A percentile compares a stretch with the other conserved stretches of the same genome.
Evolutionary conservation across 2,329 filamentous ascomycete species (phyloP).

Genomic region (Curvularia lunata): DNA sequence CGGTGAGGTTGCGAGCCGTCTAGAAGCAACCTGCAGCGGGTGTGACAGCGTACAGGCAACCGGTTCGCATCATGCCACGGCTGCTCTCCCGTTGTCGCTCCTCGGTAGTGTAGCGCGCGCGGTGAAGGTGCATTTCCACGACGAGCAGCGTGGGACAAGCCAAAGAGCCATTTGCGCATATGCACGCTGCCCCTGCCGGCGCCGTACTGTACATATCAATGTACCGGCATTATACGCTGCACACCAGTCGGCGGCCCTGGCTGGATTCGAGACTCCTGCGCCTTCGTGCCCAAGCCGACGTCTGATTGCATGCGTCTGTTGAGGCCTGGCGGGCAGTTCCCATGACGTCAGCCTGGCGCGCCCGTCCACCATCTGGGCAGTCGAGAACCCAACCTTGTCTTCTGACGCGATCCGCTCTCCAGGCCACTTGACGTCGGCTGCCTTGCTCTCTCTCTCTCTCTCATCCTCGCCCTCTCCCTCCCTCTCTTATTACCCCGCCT

Average conservation of each 20-base stretch:
- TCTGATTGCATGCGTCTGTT: conserved; percentile 5
- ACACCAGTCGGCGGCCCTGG: not conserved
- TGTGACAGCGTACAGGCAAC: conserved; percentile 17
- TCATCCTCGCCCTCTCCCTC: conserved; percentile 10
- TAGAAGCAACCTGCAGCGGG: conserved; percentile 11
- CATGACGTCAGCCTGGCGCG: conserved; percentile 13
- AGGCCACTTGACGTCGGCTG: conserved; percentile 22
- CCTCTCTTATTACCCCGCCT: conserved; percentile 22
- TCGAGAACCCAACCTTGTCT: conserved; percentile 17
- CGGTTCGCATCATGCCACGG: conserved; percentile 25
- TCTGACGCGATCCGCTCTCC: conserved; percentile 23
- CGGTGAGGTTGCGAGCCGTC: conserved; percentile 19
- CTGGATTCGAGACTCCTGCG: not conserved
- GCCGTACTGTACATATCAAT: too few relatives aligned
- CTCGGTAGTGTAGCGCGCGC: conserved; percentile 12
- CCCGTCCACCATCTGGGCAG: conserved; percentile 14
- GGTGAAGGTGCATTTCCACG: conserved; percentile 8
- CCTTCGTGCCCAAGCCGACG: not conserved
- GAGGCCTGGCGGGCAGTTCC: conserved; percentile 3
- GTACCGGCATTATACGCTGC: not conserved
- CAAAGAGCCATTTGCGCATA: not conserved
- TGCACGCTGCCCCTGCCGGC: not conserved
- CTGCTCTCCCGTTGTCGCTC: conserved; percentile 10
- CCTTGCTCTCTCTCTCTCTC: not conserved
- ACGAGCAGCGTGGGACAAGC: conserved; percentile 5